Conservation (phyloP, 1,139 yeast genomes). For the Zhuliangozyma blackwelliae region DNA sequence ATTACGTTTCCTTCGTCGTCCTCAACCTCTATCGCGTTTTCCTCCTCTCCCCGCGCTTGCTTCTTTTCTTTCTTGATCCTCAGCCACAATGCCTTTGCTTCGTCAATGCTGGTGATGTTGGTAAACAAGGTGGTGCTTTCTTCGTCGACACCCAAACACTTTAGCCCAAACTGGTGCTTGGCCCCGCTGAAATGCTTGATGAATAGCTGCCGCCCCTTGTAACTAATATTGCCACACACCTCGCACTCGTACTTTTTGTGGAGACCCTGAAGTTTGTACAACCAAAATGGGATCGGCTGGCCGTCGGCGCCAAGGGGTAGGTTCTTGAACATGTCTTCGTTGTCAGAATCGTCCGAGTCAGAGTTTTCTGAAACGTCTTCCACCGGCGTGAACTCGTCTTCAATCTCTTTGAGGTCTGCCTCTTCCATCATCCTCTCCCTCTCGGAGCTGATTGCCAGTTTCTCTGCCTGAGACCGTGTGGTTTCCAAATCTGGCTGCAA, state of each 20-base stretch:
- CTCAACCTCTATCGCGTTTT: constrained; percentile 74
- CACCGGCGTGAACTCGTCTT: constrained; percentile 17
- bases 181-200: constrained; percentile 69
- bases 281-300: constrained; percentile 89
- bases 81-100: constrained; percentile 60
- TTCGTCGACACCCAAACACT: constrained; percentile 65
- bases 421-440: constrained; percentile 61
- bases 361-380: constrained; percentile 22
- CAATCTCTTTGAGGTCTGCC: constrained; percentile 9
- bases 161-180: constrained; percentile 71
- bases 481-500: constrained; percentile 36
- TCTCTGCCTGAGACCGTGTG: constrained; percentile 61
- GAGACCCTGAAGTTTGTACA: constrained; percentile 84
- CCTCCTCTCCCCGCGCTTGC: constrained; percentile 39
- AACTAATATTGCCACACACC: constrained; percentile 74
- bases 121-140: constrained; percentile 44
- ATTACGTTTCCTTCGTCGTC: constrained; percentile 92
- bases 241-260: constrained; percentile 75
- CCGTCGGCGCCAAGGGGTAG: constrained; percentile 88
- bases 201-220: constrained; percentile 70
- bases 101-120: constrained; percentile 63
- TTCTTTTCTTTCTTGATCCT: constrained; percentile 38
- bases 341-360: constrained; percentile 16
- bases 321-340: constrained; percentile 33
- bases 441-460: constrained; percentile 68